phyloP scores from a whole-genome alignment of 2,329 filamentous ascomycete genomes.

The Alternaria sp. region DNA sequence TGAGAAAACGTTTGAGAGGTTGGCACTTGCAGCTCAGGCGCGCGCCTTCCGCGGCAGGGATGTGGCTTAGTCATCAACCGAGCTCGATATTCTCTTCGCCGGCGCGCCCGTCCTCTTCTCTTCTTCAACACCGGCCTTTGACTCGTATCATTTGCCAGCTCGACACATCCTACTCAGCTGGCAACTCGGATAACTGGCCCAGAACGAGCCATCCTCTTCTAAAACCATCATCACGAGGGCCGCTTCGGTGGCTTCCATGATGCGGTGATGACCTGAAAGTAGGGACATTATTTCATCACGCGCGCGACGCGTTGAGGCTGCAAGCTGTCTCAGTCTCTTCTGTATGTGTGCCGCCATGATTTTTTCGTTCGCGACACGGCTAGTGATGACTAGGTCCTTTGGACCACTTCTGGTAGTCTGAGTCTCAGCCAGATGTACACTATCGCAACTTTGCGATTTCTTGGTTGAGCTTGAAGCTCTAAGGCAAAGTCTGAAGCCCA shows the following conservation, averaged over 20 bases:
- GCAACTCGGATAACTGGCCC: constrained; percentile 73
- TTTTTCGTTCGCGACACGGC: constrained; percentile 9
- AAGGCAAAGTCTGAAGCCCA: constrained; percentile 46
- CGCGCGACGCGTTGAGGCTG: constrained; percentile 26
- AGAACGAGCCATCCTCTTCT: constrained; percentile 72
- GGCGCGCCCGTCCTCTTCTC: constrained; percentile 14
- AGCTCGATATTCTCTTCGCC: constrained; percentile 25
- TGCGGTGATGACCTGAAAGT: constrained; percentile 71
- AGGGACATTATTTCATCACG: constrained; percentile 59
- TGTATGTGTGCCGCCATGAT: constrained; percentile 27
- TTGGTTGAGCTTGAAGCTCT: constrained; percentile 44
- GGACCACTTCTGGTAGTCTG: constrained; percentile 50
- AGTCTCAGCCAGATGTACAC: constrained; percentile 45
- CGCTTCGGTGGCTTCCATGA: constrained; percentile 67
- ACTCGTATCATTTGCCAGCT: constrained; percentile 76
- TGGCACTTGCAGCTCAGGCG: constrained; percentile 29
- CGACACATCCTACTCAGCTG: constrained; percentile 64
- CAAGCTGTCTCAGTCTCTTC: constrained; percentile 12
- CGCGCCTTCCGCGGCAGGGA: constrained; percentile 25
- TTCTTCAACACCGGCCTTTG: constrained; percentile 64
- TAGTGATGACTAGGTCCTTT: constrained; percentile 42
- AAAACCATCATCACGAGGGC: constrained; percentile 85
- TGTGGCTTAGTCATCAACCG: constrained; percentile 21
- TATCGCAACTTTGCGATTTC: constrained; percentile 35
- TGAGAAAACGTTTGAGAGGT: constrained; percentile 40